phyloP scores from a whole-genome alignment of 805 yeast species.

The Ogataea ganodermae region DNA sequence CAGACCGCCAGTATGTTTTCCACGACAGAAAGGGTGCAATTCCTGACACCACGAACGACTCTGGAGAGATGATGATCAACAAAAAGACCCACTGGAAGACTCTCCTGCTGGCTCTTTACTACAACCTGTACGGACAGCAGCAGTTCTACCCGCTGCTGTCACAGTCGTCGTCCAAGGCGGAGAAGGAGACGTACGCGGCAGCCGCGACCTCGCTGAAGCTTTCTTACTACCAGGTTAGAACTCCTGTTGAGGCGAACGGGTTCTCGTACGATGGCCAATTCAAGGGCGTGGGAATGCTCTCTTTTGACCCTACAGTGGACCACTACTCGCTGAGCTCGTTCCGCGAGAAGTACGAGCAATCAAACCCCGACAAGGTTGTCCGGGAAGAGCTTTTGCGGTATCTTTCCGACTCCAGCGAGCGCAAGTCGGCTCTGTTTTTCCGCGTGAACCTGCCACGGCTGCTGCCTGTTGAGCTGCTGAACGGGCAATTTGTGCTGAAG shows the following conservation, averaged over 20 bases:
- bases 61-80: conserved; percentile 51
- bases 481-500: conserved; percentile 30
- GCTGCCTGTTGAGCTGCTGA: conserved; percentile 34
- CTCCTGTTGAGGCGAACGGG: conserved; percentile 51
- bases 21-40: conserved; percentile 45
- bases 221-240: conserved; percentile 48
- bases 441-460: conserved; percentile 37
- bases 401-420: conserved; percentile 26
- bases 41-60: conserved; percentile 51
- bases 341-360: conserved; percentile 21
- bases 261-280: conserved; percentile 39
- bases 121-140: conserved; percentile 49
- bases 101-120: conserved; percentile 48
- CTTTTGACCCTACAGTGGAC: conserved; percentile 52
- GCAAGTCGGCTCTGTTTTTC: conserved; percentile 32
- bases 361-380: conserved; percentile 23
- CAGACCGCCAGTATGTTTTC: conserved; percentile 20
- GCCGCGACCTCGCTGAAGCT: conserved; percentile 46
- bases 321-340: conserved; percentile 29
- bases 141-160: conserved; percentile 44
- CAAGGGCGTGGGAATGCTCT: conserved; percentile 55
- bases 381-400: conserved; percentile 22
- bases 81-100: conserved; percentile 50
- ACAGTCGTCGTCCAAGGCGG: conserved; percentile 46
- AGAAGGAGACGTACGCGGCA: conserved; percentile 54